phyloP scores from a whole-genome alignment of 2,329 filamentous ascomycete species.

The Hypoxylon sp. region DNA sequence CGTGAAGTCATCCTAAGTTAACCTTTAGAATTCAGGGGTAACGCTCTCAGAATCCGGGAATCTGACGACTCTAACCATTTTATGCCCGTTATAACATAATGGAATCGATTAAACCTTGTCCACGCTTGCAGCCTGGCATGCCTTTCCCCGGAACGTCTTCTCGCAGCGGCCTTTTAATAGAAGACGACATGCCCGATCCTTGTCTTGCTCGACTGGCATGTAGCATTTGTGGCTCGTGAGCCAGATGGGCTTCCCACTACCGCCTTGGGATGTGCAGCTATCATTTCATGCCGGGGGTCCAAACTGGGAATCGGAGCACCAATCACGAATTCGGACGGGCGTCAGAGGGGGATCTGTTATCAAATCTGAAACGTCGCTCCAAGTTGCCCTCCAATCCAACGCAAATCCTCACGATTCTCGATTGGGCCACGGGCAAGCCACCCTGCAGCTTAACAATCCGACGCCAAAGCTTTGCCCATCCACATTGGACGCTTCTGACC shows the following conservation, averaged over 20 bases:
- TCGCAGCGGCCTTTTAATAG: slow-evolving; percentile 21
- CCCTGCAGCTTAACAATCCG: slow-evolving; percentile 31
- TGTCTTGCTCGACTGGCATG: slow-evolving; percentile 18
- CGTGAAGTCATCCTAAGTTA: slow-evolving; percentile 9
- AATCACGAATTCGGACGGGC: slow-evolving; percentile 28
- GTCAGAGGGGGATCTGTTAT: slow-evolving; percentile 37
- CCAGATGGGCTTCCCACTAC: slow-evolving; percentile 23
- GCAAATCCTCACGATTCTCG: slow-evolving; percentile 27
- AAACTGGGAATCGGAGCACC: slow-evolving; percentile 30
- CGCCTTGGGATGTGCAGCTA: slow-evolving; percentile 39
- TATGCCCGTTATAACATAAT: slow-evolving; percentile 5
- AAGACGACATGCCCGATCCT: slow-evolving; percentile 10
- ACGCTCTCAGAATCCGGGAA: not conserved
- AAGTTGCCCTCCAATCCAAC: slow-evolving; percentile 38
- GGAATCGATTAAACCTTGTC: slow-evolving; percentile 11
- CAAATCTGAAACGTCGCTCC: slow-evolving; percentile 43
- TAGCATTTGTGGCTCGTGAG: slow-evolving; percentile 31
- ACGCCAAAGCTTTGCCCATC: slow-evolving; percentile 20
- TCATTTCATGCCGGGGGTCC: slow-evolving; percentile 33
- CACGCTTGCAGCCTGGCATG: slow-evolving; percentile 12
- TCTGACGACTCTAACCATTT: not conserved
- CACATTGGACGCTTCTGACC: slow-evolving; percentile 34
- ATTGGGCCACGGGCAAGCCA: slow-evolving; percentile 37
- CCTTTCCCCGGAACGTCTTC: slow-evolving; percentile 21
- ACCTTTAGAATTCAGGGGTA: slow-evolving; percentile 32